A percentile compares a stretch with the other conserved stretches of the same genome.
Evolutionary conservation across 2,329 filamentous ascomycete genomes (phyloP).

Genomic region (Colletotrichum sp.): DNA sequence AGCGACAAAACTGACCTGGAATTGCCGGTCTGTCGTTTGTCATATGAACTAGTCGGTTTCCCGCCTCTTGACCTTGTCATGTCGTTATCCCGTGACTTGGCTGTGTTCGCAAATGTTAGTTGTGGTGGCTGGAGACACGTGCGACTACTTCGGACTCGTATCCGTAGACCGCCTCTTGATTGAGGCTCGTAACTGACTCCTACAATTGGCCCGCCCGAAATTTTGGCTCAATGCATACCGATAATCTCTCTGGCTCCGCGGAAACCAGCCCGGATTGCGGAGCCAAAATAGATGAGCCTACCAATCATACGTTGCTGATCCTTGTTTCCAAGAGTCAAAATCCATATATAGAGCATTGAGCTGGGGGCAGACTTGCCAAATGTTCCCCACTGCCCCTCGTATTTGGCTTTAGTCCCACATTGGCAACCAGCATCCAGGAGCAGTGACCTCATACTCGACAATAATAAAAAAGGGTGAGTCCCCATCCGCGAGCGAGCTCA

Average conservation of each 20-base stretch:
- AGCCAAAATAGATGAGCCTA: not conserved
- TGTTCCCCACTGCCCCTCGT: not conserved
- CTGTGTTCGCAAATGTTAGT: too few species aligned
- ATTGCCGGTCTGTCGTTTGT: too few species aligned
- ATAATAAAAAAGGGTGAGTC: not conserved
- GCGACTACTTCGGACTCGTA: not conserved
- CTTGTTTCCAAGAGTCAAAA: not conserved
- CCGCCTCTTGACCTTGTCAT: too few species aligned
- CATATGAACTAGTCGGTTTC: too few species aligned
- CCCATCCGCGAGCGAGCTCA: accelerated
- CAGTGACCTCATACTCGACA: not conserved
- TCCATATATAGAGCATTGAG: not conserved
- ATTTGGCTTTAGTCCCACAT: not conserved
- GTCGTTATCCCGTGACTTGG: too few species aligned
- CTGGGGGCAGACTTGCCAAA: not conserved
- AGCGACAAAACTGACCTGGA: too few species aligned
- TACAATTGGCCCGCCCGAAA: not conserved
- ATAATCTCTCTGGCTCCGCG: not conserved
- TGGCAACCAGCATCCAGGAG: not conserved
- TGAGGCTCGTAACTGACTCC: not conserved
- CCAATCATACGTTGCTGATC: not conserved
- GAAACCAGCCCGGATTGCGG: not conserved
- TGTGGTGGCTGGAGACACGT: too few species aligned
- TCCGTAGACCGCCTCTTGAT: not conserved
- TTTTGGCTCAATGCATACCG: not conserved